Base-by-base conservation (phyloP, 1,284 basidiomycete species). In the Sporisorium iseilematis-ciliati region DNA sequence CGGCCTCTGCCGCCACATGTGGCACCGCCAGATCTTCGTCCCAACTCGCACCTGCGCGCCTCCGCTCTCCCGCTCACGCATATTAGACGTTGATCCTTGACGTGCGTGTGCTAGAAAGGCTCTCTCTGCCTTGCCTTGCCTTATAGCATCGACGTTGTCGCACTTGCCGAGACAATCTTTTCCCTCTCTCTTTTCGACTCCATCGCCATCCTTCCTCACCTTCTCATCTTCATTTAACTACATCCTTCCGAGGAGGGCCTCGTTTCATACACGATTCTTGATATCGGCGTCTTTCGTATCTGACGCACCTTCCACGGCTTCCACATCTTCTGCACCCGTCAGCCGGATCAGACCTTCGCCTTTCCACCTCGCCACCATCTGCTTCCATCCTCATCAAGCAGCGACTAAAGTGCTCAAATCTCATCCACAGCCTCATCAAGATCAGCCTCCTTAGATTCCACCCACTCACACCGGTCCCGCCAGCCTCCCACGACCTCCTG, bases 61-160 rank as follows among this genome's bases (percentile, higher is more conserved):
- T 40, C 51, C 51, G 38, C 38, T 16, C 38, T 41, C 52, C 40
- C 52, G 40, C 52, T 20, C 40, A 20, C 26, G 26, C 26, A 26
- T 29, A 38, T 38, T 12, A 38, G 35, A 38, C 35, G 35, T n/a
- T 12, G 18, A 18, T 16, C 21, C 38, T 53, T 40, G 33, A 21
- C 35, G 35, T 16, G 20, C 35, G 35, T 16, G 20, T 7, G 31
- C 38, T 25, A 25, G 40, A 8, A 42, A 23, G 29, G n/a, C 23
- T 21, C n/a, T 41, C 38, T 16, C 8, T 53, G 20, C 10, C 35
- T 23, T 53, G 20, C 10, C 35, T 23, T 35, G 46, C 26, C 16
- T 46, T 23, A 23, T 38, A 38, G 35, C 35, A 16, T 16, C 12
- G 35, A 38, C 35, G 14, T 38, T 38, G 35, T 38, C 35, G 35